Evolutionary conservation across 1,284 basidiomycete species (phyloP), one percentile per base, ranked within the genome.

Genomic region (Rhodotorula sp.): DNA sequence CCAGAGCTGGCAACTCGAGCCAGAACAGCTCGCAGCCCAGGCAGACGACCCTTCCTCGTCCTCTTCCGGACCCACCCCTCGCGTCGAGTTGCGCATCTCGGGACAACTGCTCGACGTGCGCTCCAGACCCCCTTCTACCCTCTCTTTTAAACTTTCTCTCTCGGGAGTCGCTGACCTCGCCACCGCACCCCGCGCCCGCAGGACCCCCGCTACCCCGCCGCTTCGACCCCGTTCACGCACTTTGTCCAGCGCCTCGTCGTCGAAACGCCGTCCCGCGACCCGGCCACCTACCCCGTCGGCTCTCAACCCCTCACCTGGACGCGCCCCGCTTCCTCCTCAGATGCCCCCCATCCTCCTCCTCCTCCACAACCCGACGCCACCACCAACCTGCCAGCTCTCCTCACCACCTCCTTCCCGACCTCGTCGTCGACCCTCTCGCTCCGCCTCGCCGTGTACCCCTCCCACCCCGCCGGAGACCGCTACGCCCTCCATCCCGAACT

Each of bases 1-100:
- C 61, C 95, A 98, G 68, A 79, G 80, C 1, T 75, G 68, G 68
- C 73, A 73, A 19, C 59, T 69, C 64, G 23, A 47, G 1, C 3
- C 48, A 21, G 66, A 62, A 48, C 66, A 64, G 19, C 52, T 69
- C 43, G 49, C 49, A 2, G 48, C 34, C 8, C 56, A 50, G 26
- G 60, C 50, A 8, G n/a, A 49, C 28, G n/a, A n/a, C n/a, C 34
- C 34, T 7, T 34, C 48, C 18, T 34, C 50, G 19, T 23, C 45
- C 38, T 49, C 38, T 10, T 38, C 50, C 5, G 38, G 34, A 16
- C 10, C 43, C 28, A 61, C 72, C 23, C 75, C 75, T 18, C 68
- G 68, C 28, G 56, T 76, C 64, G 57, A 69, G n/a, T n/a, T 72
- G 43, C 68, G 72, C 28, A 38, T 66, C 52, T 76, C 70, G 15